Evolutionary conservation across 768 basidiomycete genomes (phyloP).

Genomic region (Lentinus brumalis): DNA sequence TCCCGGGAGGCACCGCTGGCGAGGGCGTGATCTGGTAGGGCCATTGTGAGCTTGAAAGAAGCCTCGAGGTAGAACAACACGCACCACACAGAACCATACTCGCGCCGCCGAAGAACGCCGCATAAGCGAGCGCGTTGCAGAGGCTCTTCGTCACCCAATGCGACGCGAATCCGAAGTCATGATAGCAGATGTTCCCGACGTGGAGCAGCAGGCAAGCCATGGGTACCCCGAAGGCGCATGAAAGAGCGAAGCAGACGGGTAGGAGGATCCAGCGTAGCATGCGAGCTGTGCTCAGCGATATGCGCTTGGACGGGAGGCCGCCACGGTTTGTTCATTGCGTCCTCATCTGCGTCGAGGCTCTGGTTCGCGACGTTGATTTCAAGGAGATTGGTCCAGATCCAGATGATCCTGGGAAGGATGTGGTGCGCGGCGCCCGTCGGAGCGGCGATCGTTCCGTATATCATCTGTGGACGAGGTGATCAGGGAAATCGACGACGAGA

Average conservation of each 20-base stretch:
- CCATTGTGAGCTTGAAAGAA: too few relatives aligned
- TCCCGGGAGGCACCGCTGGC: not conserved
- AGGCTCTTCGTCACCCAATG: constrained; percentile 13
- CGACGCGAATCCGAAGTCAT: constrained; percentile 25
- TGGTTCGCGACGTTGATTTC: constrained; percentile 36
- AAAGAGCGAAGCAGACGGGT: constrained; percentile 26
- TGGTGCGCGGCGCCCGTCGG: constrained; percentile 10
- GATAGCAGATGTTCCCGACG: constrained; percentile 25
- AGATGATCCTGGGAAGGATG: constrained; percentile 20
- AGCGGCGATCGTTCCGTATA: constrained; percentile 21
- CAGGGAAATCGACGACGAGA: too few relatives aligned
- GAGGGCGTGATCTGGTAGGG: not conserved
- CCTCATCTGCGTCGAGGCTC: constrained; percentile 28
- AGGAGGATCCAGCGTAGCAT: constrained; percentile 33
- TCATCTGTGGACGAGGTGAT: not conserved
- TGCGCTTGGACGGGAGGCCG: constrained; percentile 36
- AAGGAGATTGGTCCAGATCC: constrained; percentile 37
- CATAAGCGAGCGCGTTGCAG: constrained; percentile 7
- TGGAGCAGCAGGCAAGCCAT: constrained; percentile 21
- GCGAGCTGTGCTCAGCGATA: constrained; percentile 23
- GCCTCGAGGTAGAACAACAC: not conserved
- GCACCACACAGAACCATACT: not conserved
- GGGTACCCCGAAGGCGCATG: constrained; percentile 21
- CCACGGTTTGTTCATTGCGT: constrained; percentile 33
- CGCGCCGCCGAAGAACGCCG: constrained; percentile 5